Evolutionary conservation across 2,329 filamentous ascomycete species (phyloP), one percentile per base, ranked within the genome.

Genomic region (Botryotinia globosa): DNA sequence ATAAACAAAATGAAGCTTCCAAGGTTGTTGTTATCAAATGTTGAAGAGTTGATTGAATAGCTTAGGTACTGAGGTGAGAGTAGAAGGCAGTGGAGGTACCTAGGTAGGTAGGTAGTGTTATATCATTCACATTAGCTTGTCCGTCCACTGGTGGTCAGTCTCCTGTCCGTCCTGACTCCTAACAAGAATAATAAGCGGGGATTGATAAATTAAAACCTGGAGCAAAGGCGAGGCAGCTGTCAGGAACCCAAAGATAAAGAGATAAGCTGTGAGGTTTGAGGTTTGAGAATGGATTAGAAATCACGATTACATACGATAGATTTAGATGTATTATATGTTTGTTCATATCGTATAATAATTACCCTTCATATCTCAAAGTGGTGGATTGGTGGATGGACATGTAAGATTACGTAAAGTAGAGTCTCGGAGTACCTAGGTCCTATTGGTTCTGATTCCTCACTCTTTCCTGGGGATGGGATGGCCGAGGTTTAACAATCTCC

Each of bases 1-100:
- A 65, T 39, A 56, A 65, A 48, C 29, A 25, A 65, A 45, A 25
- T 67, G 64, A 42, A 67, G 64, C 34, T 67, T n/a, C n/a, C n/a
- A n/a, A n/a, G n/a, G n/a, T n/a, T n/a, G n/a, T n/a, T 18, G 42
- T 39, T 65, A 22, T 29, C 25, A 22, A 44, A 22, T 12, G 5
- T 4, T 54, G 39, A 39, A 34, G 63, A 58, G 70, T 48, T 67
- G 39, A 69, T 48, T 67, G 39, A 69, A 34, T 18, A 39, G 44
- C 25, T 39, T 54, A 51, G 48, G 48, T 16, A 20, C n/a, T n/a
- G n/a, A n/a, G n/a, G n/a, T n/a, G n/a, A n/a, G n/a, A n/a, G n/a
- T n/a, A n/a, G n/a, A n/a, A n/a, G n/a, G n/a, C n/a, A n/a, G n/a
- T n/a, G n/a, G n/a, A n/a, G n/a, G n/a, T n/a, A n/a, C n/a, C n/a